Percentiles rank a stretch among this genome's conserved stretches.
phyloP scores from a whole-genome alignment of 2,329 filamentous ascomycete genomes.

The Daldinia sp. region DNA sequence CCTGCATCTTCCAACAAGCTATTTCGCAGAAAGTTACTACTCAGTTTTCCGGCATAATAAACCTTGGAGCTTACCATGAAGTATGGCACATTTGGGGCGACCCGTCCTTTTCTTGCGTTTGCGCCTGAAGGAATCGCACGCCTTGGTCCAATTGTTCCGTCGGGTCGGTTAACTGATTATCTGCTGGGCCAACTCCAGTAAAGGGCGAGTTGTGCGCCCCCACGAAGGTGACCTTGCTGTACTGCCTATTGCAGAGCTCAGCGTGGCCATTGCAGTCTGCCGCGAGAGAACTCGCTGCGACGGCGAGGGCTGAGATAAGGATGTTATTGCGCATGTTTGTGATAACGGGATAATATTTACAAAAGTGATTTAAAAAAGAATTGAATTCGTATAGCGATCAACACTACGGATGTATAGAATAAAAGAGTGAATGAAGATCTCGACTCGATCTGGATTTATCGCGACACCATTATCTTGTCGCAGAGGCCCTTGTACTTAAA shows the following conservation, averaged over 20 bases:
- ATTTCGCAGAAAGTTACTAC: not conserved
- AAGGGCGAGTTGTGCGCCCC: conserved; percentile 74
- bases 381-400: conserved; percentile 2
- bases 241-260: conserved; percentile 63
- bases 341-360: conserved; percentile 11
- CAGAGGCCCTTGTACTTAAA: conserved; percentile 10
- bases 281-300: conserved; percentile 35
- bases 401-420: conserved; percentile 14
- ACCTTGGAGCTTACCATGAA: conserved; percentile 54
- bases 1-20: conserved; percentile 60
- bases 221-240: conserved; percentile 67
- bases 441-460: conserved; percentile 17
- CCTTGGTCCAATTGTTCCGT: conserved; percentile 67
- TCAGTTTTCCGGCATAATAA: not conserved
- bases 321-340: conserved; percentile 29
- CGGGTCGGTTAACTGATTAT: conserved; percentile 69
- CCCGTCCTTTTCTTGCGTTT: conserved; percentile 64
- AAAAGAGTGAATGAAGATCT: conserved; percentile 5
- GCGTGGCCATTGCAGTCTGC: conserved; percentile 64
- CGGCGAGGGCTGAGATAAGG: conserved; percentile 33
- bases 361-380: not conserved
- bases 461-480: conserved; percentile 3
- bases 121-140: conserved; percentile 70
- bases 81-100: conserved; percentile 71
- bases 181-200: conserved; percentile 59